A percentile compares a stretch with the other conserved stretches of the same genome.
Evolutionary conservation across 2,329 filamentous ascomycete genomes (phyloP).

Genomic region (Pseudomassariella vexata): DNA sequence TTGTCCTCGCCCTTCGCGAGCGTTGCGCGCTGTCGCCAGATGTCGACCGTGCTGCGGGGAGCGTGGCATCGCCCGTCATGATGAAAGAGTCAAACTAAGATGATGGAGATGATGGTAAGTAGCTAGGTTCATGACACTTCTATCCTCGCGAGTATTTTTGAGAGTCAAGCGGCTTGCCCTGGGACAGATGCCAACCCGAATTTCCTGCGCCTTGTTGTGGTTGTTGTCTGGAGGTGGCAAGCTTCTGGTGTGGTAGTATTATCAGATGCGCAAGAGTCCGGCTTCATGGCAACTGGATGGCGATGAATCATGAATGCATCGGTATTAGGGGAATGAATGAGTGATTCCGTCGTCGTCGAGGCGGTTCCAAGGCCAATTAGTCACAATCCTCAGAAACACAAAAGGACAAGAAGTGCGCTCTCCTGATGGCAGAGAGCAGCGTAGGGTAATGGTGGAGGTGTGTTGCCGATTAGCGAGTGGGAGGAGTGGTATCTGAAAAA

Average conservation of each 20-base stretch:
- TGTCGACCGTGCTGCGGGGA: constrained; percentile 7
- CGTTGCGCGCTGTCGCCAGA: constrained; percentile 20
- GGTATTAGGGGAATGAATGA: no score
- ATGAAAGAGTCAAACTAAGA: not conserved
- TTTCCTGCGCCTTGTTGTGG: not conserved
- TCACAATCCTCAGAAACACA: not conserved
- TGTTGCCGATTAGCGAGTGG: not conserved
- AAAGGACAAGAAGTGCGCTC: not conserved
- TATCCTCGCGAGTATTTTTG: no score
- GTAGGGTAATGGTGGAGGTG: not conserved
- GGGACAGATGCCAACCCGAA: not conserved
- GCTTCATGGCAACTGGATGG: no score
- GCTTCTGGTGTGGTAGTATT: no score
- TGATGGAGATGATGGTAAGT: not conserved
- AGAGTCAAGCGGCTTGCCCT: not conserved
- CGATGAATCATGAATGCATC: no score
- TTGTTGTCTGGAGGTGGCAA: no score
- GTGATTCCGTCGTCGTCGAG: not conserved
- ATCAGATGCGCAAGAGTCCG: no score
- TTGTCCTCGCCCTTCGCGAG: constrained; percentile 42
- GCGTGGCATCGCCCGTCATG: constrained; percentile 6
- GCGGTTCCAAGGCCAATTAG: not conserved
- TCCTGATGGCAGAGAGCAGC: not conserved
- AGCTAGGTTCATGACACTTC: no score
- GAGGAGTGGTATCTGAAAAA: not conserved